Percentiles rank a stretch among this genome's conserved stretches.
phyloP scores from a whole-genome alignment of 2,329 filamentous ascomycete genomes.

The Cephalotrichum gorgonifer region DNA sequence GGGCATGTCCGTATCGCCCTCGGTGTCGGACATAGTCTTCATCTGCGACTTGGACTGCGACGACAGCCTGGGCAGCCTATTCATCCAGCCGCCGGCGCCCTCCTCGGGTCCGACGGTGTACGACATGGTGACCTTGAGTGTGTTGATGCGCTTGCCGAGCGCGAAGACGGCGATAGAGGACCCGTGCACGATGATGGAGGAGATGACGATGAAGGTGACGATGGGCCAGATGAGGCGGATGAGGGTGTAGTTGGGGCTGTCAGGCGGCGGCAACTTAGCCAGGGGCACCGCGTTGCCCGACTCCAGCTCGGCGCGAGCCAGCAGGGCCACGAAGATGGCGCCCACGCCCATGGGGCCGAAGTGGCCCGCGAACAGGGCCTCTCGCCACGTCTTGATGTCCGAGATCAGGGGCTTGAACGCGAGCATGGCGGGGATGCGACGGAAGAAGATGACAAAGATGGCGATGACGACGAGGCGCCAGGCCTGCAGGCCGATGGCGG shows the following conservation, averaged over 20 bases:
- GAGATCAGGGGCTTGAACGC: constrained; percentile 84
- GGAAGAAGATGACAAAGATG: constrained; percentile 90
- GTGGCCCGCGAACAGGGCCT: constrained; percentile 91
- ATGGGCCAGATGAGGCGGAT: constrained; percentile 92
- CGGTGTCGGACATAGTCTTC: constrained; percentile 74
- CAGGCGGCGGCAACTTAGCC: constrained; percentile 43
- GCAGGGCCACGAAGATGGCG: constrained; percentile 87
- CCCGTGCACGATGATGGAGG: constrained; percentile 90
- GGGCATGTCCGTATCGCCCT: constrained; percentile 50
- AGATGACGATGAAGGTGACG: constrained; percentile 83
- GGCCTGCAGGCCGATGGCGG: constrained; percentile 61
- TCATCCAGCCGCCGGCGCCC: constrained; percentile 80
- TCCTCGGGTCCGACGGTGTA: constrained; percentile 88
- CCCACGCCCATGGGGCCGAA: constrained; percentile 97
- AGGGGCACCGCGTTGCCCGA: constrained; percentile 65
- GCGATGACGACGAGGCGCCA: constrained; percentile 92
- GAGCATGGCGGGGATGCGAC: constrained; percentile 92
- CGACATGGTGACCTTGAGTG: constrained; percentile 86
- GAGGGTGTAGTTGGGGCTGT: constrained; percentile 52
- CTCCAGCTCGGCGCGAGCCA: constrained; percentile 87
- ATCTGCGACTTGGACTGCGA: constrained; percentile 69
- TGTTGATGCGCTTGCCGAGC: constrained; percentile 96
- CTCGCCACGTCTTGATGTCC: constrained; percentile 95
- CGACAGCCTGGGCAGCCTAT: constrained; percentile 65
- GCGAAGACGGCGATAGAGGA: constrained; percentile 99